phyloP scores from a whole-genome alignment of 148 eudicot species.

The Rhododendron ferrugineum region DNA sequence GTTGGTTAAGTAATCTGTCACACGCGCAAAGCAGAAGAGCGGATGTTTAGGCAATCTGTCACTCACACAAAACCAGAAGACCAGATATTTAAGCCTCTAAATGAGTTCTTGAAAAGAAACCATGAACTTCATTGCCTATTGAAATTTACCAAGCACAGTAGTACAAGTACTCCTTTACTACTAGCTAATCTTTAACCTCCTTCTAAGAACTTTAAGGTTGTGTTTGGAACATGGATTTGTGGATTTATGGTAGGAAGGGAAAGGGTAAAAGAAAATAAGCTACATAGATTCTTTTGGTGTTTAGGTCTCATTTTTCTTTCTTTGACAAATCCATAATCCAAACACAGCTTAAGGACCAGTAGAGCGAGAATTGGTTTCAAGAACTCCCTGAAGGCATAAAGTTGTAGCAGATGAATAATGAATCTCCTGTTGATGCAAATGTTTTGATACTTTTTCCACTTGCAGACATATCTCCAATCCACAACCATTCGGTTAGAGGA shows the following conservation, averaged over 20 bases:
- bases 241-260: not conserved
- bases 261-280: not conserved
- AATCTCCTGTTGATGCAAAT: not conserved
- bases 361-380: not conserved
- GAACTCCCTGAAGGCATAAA: not conserved
- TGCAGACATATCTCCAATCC: constrained; percentile 78
- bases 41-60: not conserved
- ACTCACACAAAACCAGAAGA: not conserved
- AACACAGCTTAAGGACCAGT: not conserved
- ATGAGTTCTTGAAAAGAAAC: not conserved
- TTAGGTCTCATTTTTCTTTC: not conserved
- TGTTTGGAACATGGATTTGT: not conserved
- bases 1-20: not conserved
- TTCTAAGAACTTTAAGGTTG: not conserved
- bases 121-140: not conserved
- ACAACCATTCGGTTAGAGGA: constrained; percentile 69
- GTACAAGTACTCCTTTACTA: not conserved
- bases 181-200: not conserved
- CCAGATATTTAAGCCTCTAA: not conserved
- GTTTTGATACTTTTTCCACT: not conserved
- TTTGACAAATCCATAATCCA: not conserved
- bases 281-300: not conserved
- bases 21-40: not conserved
- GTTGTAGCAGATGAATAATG: not conserved
- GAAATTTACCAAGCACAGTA: not conserved